phyloP scores from a whole-genome alignment of 768 basidiomycete genomes.

The Agaricus sinodeliciosus region DNA sequence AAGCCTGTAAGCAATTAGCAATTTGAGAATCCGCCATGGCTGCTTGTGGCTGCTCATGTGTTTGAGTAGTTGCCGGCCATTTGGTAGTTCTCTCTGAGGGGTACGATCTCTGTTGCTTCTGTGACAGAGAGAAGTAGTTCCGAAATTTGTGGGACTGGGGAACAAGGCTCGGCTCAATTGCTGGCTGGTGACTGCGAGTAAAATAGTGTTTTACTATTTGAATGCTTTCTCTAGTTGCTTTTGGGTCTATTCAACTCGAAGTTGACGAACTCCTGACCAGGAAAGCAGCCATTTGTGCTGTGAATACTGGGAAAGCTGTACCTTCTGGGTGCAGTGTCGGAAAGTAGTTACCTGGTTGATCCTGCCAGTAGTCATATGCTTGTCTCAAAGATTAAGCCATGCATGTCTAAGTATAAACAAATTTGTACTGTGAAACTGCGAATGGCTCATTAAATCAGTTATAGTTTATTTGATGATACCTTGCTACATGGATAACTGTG shows the following conservation, averaged over 20 bases:
- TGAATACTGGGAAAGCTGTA: background rate
- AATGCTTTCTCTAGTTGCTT: slow-evolving; percentile 10
- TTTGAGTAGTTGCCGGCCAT: slow-evolving; percentile 19
- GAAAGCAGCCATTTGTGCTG: slow-evolving; percentile 14
- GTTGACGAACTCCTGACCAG: slow-evolving; percentile 19
- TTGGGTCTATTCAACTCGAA: background rate
- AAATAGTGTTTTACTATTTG: background rate
- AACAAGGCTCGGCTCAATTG: slow-evolving; percentile 30
- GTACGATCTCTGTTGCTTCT: slow-evolving; percentile 26
- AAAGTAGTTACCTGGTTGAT: slow-evolving; percentile 78
- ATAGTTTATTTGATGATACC: slow-evolving; percentile 75
- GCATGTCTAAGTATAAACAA: slow-evolving; percentile 76
- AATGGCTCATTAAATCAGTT: slow-evolving; percentile 83
- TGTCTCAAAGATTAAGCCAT: slow-evolving; percentile 83
- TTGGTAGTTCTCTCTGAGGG: slow-evolving; percentile 32
- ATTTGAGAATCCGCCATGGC: slow-evolving; percentile 28
- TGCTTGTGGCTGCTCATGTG: slow-evolving; percentile 17
- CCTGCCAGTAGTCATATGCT: slow-evolving; percentile 82
- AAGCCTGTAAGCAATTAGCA: slow-evolving; percentile 29
- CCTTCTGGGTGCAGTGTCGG: slow-evolving; percentile 9
- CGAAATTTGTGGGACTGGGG: slow-evolving; percentile 42
- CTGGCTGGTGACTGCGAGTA: slow-evolving; percentile 13
- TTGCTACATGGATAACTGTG: slow-evolving; percentile 77
- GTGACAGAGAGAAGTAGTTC: slow-evolving; percentile 21
- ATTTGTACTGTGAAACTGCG: slow-evolving; percentile 72